phyloP scores from a whole-genome alignment of 306 rosid species.

The Fagus sylvatica region DNA sequence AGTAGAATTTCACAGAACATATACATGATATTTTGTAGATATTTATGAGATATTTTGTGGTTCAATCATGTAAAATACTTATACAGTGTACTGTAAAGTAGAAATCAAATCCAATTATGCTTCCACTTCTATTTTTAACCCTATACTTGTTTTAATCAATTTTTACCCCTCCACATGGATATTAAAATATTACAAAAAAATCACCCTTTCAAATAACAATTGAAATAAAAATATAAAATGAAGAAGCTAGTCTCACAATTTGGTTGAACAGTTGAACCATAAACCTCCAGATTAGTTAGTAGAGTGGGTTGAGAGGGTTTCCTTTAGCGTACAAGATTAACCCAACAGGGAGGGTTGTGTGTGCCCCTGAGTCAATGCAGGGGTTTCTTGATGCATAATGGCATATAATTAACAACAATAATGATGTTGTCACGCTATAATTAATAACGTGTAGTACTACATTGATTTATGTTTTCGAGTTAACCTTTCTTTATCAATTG shows the following conservation, averaged over 20 bases:
- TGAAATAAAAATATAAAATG: neutral
- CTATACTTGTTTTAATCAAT: too few species aligned
- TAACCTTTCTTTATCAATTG: neutral
- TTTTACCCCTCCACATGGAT: too few species aligned
- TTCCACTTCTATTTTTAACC: too few species aligned
- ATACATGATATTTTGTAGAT: too few species aligned
- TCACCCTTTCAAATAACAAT: neutral
- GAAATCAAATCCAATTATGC: too few species aligned
- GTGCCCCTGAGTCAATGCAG: neutral
- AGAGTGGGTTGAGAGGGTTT: neutral
- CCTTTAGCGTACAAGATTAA: too few species aligned
- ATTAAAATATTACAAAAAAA: too few species aligned
- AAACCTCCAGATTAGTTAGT: neutral
- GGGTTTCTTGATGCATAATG: neutral
- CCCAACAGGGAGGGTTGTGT: too few species aligned
- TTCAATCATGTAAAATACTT: too few species aligned
- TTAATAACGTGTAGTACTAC: neutral
- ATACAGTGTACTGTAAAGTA: too few species aligned
- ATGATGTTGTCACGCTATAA: conserved; percentile 13
- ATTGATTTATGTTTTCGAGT: neutral
- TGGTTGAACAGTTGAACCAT: neutral
- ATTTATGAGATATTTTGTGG: too few species aligned
- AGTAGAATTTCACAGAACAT: too few species aligned
- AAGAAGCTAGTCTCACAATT: neutral
- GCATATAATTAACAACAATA: neutral